phyloP scores from a whole-genome alignment of 345 rosid species.

The Citrus mangshanensis region DNA sequence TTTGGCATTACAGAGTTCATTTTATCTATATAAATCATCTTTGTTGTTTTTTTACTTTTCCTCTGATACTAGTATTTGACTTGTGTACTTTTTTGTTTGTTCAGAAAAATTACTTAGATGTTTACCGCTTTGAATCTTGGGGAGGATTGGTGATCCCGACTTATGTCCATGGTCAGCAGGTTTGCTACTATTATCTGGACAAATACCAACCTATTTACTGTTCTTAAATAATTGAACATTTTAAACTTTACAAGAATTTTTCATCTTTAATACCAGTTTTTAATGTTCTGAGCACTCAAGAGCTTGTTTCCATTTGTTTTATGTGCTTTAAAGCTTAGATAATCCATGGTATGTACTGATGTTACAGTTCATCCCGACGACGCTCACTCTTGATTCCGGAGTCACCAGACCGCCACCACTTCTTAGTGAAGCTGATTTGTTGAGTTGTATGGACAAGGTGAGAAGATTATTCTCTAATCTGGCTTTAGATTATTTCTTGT shows the following conservation, averaged over 20 bases:
- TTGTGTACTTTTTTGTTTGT: constrained; percentile 20
- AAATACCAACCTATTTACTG: constrained; percentile 55
- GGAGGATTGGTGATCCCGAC: constrained; percentile 92
- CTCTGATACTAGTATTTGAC: constrained; percentile 16
- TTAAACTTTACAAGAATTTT: background rate
- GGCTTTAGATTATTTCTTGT: background rate
- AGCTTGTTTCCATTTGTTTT: background rate
- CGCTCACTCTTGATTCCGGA: constrained; percentile 88
- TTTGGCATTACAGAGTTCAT: background rate
- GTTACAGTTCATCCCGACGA: constrained; percentile 76
- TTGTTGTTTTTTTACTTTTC: background rate
- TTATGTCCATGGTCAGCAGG: constrained; percentile 84
- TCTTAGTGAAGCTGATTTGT: constrained; percentile 88
- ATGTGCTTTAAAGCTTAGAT: constrained; percentile 14
- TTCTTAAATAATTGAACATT: background rate
- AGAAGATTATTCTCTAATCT: constrained; percentile 14
- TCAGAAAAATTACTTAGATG: constrained; percentile 94
- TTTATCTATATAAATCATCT: background rate
- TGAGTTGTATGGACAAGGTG: constrained; percentile 98
- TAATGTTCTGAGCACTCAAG: background rate
- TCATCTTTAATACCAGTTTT: background rate
- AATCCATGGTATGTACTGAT: constrained; percentile 25
- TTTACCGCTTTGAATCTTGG: constrained; percentile 96
- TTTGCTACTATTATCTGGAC: constrained; percentile 30
- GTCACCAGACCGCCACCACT: constrained; percentile 91